These are phyloP conservation scores for Warburgia ugandensis DNA, from an alignment of 164 flowering plant species.

Conservation along the genomic window DNA sequence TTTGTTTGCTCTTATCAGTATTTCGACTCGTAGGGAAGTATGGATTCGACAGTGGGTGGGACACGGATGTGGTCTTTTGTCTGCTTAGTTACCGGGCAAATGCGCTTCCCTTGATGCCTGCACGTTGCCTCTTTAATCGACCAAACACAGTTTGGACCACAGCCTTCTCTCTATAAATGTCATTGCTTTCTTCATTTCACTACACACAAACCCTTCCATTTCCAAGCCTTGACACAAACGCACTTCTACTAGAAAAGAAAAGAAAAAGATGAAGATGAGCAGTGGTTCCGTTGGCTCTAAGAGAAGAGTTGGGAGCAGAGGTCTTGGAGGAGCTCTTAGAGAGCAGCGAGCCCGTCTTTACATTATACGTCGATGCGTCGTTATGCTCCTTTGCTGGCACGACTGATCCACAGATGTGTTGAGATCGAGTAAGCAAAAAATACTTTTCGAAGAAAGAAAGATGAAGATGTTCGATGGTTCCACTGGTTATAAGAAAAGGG, in stretches of 20 bases:
- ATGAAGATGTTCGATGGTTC: conserved; percentile 21
- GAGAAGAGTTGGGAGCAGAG: conserved; percentile 44
- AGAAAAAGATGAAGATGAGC: conserved; percentile 23
- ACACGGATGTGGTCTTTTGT: conserved; percentile 14
- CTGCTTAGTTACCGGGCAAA: conserved; percentile 25
- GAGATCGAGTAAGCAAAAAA: not conserved
- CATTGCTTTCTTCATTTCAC: not conserved
- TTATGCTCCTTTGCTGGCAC: conserved; percentile 16
- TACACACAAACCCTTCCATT: too few species aligned
- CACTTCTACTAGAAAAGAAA: too few species aligned
- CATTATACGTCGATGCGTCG: conserved; percentile 14
- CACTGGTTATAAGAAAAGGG: conserved; percentile 39
- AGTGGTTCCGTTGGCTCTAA: conserved; percentile 30
- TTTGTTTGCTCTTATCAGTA: conserved; percentile 2
- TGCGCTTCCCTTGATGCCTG: conserved; percentile 35
- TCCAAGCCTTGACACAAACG: too few species aligned
- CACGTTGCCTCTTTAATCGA: conserved; percentile 31
- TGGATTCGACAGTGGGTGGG: conserved; percentile 26
- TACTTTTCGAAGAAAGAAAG: not conserved
- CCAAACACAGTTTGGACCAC: conserved; percentile 26
- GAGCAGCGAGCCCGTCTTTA: conserved; percentile 28
- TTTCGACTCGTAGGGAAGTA: conserved; percentile 3
- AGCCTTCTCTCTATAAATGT: conserved; percentile 18
- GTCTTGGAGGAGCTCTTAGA: conserved; percentile 50
- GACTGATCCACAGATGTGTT: conserved; percentile 5